Evolutionary conservation across 2,329 filamentous ascomycete genomes (phyloP).

Genomic region (Penicillium sp.): DNA sequence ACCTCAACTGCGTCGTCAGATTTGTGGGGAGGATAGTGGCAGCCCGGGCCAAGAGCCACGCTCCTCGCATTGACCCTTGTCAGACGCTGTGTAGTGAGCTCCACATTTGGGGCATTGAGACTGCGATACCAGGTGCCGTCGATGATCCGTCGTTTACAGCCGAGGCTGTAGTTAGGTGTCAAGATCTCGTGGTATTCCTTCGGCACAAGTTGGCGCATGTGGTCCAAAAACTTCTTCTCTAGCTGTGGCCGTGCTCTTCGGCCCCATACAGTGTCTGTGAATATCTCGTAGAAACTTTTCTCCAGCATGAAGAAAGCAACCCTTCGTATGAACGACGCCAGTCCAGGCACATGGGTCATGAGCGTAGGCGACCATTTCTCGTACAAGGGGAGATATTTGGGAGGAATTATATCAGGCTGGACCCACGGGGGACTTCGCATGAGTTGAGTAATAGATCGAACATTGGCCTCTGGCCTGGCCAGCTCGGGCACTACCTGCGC

Average conservation of each 20-base stretch:
- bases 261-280: slow-evolving; percentile 30
- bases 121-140: slow-evolving; percentile 56
- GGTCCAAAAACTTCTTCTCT: slow-evolving; percentile 44
- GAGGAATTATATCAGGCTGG: slow-evolving; percentile 40
- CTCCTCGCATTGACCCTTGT: slow-evolving; percentile 49
- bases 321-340: slow-evolving; percentile 48
- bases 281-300: slow-evolving; percentile 15
- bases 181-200: slow-evolving; percentile 60
- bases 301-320: slow-evolving; percentile 40
- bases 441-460: slow-evolving; percentile 58
- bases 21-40: slow-evolving; percentile 42
- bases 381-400: slow-evolving; percentile 43
- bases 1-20: slow-evolving; percentile 31
- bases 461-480: slow-evolving; percentile 46
- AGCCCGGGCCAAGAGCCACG: slow-evolving; percentile 52
- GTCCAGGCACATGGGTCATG: slow-evolving; percentile 50
- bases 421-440: slow-evolving; percentile 60
- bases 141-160: slow-evolving; percentile 63
- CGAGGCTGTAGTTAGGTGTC: slow-evolving; percentile 60
- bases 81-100: slow-evolving; percentile 53
- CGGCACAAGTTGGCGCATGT: slow-evolving; percentile 53
- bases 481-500: slow-evolving; percentile 56
- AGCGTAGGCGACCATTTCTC: slow-evolving; percentile 48
- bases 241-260: slow-evolving; percentile 37
- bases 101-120: slow-evolving; percentile 53